phyloP scores from a whole-genome alignment of 306 rosid species.

The Hippophae tibetana region DNA sequence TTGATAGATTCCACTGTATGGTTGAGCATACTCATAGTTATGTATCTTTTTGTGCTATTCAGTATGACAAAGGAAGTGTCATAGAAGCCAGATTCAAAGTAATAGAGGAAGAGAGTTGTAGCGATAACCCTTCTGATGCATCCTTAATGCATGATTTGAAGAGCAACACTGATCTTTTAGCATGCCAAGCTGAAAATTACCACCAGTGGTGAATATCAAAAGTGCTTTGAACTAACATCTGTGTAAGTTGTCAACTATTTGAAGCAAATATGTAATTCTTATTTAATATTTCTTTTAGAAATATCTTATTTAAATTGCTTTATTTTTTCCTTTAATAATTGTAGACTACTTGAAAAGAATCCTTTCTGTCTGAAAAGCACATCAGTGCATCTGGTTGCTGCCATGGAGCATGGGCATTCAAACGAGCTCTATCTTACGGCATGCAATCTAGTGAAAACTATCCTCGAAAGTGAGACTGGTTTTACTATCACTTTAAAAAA shows the following conservation, averaged over 20 bases:
- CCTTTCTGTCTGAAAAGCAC: conserved; percentile 87
- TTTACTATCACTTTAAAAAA: conserved; percentile 6
- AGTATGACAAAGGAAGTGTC: conserved; percentile 79
- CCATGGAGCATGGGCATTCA: conserved; percentile 93
- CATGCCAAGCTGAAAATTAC: conserved; percentile 97
- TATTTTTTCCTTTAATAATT: conserved; percentile 6
- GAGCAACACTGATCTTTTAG: conserved; percentile 74
- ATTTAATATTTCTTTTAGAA: background rate
- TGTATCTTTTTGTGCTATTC: conserved; percentile 19
- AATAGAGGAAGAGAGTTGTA: conserved; percentile 67
- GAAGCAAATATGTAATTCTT: background rate
- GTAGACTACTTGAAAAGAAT: conserved; percentile 85
- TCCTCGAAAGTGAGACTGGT: conserved; percentile 71
- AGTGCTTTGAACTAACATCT: conserved; percentile 84
- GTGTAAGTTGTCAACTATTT: conserved; percentile 42
- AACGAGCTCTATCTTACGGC: conserved; percentile 97
- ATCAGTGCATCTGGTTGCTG: conserved; percentile 86
- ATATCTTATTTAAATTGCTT: conserved; percentile 8
- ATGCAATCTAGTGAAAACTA: conserved; percentile 91
- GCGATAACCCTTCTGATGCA: conserved; percentile 45
- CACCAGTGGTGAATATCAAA: conserved; percentile 93
- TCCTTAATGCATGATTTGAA: conserved; percentile 57
- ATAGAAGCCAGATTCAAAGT: conserved; percentile 78
- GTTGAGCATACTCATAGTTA: background rate
- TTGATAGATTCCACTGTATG: conserved; percentile 10